Evolutionary conservation across 192 early-diverging fungal genomes (phyloP), one percentile per base, ranked within the genome.

Genomic region (Rhizophlyctis rosea): DNA sequence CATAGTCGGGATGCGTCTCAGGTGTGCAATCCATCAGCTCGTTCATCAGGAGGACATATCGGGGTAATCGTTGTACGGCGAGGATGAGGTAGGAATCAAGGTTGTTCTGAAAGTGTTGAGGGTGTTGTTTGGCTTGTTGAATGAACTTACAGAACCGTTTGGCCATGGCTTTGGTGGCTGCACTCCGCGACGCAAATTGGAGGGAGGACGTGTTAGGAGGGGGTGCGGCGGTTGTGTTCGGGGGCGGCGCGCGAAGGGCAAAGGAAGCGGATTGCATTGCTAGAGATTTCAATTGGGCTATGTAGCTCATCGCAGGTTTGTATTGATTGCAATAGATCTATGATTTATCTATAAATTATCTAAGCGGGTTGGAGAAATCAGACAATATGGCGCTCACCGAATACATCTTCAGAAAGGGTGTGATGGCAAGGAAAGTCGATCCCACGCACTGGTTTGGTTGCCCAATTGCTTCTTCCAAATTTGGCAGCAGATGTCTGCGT

Each of bases 31-130:
- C 74, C 11, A 95, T 70, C 25, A 99, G 86, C 70, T 93, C 87
- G 23, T 87, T 81, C 24, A 99, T 75, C 16, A 98, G 81, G 35
- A 99, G 76, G 28, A 88, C 90, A 74, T 98, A 99, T 72, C 95
- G 81, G 7, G 95, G 95, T 34, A 99, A 83, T 4, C 97, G 86
- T 68, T 99, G 97, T 16, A 99, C 83, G 1, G 97, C 95, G 3
- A 95, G 79, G 28, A 98, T 81, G 44, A 97, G 71, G 69, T 88
- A 94, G 3, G 89, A 86, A 57, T 92, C 86, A 9, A 97, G 81
- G 33, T 79, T 87, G 59, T 93, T 80, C 68, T 95, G 93, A 3
- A 77, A 73, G 54, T 93, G 91, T 47, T 78, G 84, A 54, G 81
- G 77, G 61, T 81, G 76, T 32, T 39, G 36, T 36, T 70, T 79